Evolutionary conservation across 2,329 filamentous ascomycete genomes (phyloP).

Genomic region (Plenodomus tracheiphilus): DNA sequence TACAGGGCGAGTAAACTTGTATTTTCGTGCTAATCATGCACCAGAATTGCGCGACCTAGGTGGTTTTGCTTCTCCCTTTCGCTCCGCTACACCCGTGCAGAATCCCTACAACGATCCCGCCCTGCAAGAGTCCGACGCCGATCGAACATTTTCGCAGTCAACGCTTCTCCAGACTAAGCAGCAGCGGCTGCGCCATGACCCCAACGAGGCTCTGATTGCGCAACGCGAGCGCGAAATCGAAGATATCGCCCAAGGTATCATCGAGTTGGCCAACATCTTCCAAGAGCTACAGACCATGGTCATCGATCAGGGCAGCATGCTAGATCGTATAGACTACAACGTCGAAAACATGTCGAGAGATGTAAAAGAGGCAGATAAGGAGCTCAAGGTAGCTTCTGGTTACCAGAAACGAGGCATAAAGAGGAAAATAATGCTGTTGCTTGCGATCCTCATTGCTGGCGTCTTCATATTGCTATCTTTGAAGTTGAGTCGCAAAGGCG

Average conservation of each 20-base stretch:
- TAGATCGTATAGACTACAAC: conserved; percentile 72
- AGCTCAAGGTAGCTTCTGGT: conserved; percentile 81
- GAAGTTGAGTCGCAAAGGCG: conserved; percentile 67
- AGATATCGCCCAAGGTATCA: conserved; percentile 96
- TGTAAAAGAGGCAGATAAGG: conserved; percentile 89
- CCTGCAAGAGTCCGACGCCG: conserved; percentile 83
- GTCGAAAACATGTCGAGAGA: conserved; percentile 94
- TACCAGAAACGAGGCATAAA: conserved; percentile 90
- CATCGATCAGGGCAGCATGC: conserved; percentile 57
- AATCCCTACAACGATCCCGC: conserved; percentile 82
- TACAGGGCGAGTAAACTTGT: background rate
- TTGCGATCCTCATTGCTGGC: conserved; percentile 80
- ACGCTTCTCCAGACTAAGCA: conserved; percentile 79
- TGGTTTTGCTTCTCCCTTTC: conserved; percentile 54
- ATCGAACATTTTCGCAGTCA: conserved; percentile 87
- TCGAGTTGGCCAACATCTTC: conserved; percentile 95
- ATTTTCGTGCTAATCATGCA: conserved; percentile 13
- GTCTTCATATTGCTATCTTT: conserved; percentile 82
- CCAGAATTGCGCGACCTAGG: conserved; percentile 51
- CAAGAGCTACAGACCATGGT: conserved; percentile 93
- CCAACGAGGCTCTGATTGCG: conserved; percentile 75
- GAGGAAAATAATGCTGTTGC: conserved; percentile 87
- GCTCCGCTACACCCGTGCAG: conserved; percentile 49
- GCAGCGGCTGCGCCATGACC: conserved; percentile 63
- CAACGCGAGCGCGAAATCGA: conserved; percentile 97